Conservation (phyloP, 441 rosid species). For the Populus trichocarpa region DNA sequence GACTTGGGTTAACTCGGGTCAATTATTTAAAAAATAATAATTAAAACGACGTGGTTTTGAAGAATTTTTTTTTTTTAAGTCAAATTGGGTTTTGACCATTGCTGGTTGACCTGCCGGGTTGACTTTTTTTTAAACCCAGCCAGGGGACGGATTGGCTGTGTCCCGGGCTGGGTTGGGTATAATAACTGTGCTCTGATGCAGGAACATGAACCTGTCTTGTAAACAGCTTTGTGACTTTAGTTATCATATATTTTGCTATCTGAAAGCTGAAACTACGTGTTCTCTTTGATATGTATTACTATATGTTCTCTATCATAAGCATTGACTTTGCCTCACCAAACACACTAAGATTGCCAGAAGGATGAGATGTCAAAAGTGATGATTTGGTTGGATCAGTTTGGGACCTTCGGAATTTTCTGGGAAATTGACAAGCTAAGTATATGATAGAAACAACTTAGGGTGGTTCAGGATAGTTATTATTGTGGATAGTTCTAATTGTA, state of each 20-base stretch:
- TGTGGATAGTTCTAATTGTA: neutral
- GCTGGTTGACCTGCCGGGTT: neutral
- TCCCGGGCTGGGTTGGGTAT: neutral
- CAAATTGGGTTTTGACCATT: neutral
- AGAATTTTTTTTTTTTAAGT: no score
- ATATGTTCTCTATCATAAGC: neutral
- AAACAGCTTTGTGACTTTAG: neutral
- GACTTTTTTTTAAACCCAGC: neutral
- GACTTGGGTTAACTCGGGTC: neutral
- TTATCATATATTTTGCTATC: neutral
- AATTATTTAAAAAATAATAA: no score
- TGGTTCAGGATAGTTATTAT: neutral
- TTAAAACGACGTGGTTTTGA: neutral
- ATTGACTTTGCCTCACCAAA: neutral
- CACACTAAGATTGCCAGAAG: neutral
- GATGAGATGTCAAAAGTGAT: neutral
- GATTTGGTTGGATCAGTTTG: neutral
- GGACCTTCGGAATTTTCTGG: neutral
- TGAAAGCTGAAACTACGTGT: neutral
- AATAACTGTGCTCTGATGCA: slow-evolving; percentile 40
- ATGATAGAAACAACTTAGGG: neutral
- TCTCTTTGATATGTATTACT: neutral
- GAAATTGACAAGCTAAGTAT: neutral
- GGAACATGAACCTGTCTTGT: neutral
- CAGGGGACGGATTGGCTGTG: neutral